Base-by-base conservation (phyloP, 1,284 basidiomycete species). In the Pholiota adiposa region DNA sequence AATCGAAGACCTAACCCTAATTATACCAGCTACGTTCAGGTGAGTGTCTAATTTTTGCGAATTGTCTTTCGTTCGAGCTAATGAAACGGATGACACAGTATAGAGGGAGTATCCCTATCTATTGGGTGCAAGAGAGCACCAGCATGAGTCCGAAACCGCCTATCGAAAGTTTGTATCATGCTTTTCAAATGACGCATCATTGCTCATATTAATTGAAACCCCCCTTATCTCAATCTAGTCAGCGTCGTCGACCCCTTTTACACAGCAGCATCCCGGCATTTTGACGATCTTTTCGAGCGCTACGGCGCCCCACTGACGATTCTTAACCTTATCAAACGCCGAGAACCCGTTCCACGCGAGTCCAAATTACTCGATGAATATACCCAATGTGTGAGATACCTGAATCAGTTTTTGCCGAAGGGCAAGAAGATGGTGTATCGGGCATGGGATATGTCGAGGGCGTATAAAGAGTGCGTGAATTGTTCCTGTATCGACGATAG, bases 161-260 rank as follows among this genome's bases (percentile, higher is more conserved):
- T 0, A 98, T 99, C 54, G 95, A 98, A 77, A 94, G 94, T 96
- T 61, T 66, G 91, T 79, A 1, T 31, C 50, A 19, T 43, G 50
- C 5, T 16, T 29, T 41, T 18, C 44, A 7, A 25, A 5, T 25
- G 21, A 38, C 19, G 36, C 36, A 38, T 38, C 36, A 38, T 4
- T 21, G 34, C 14, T n/a, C 19, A 51, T 36, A 23, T 44, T 36
- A 14, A 27, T 6, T 58, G 27, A 55, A 19, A 48, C 27, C 31
- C 7, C 27, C 31, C 7, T 53, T 23, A n/a, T 55, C 38, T 48
- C 3, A 46, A 27, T 46, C 14, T 29, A 97, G 95, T 98, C 67
- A 95, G 89, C 57, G 89, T 98, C 31, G 90, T 96, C 56, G 97
- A 99, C 70, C 97, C 97, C 0, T 99, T 95, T 77, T 99, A 93